A percentile compares a stretch with the other conserved stretches of the same genome.
These are phyloP conservation scores for Fusarium nurragi DNA, from an alignment of 2,329 filamentous ascomycete genomes.

Conservation along the genomic window DNA sequence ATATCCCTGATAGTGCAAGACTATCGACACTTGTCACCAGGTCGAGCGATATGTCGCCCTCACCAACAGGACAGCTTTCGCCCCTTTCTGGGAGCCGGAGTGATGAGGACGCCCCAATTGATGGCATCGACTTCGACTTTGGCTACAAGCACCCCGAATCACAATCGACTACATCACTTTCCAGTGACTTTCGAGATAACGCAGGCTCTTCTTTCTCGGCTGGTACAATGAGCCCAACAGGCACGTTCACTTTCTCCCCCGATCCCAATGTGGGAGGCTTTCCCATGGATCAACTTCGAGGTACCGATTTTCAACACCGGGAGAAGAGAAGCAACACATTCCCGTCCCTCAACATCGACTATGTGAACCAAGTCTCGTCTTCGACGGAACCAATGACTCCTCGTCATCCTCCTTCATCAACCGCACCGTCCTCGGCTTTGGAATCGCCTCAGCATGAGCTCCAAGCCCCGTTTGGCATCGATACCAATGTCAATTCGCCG, in stretches of 20 bases:
- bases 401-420: constrained; percentile 58
- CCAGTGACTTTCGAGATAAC: constrained; percentile 49
- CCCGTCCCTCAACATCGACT: constrained; percentile 74
- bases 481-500: constrained; percentile 55
- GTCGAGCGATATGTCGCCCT: constrained; percentile 69
- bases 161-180: constrained; percentile 49
- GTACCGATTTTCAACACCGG: constrained; percentile 73
- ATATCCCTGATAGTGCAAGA: constrained; percentile 74
- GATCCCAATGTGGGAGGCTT: constrained; percentile 77
- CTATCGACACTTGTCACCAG: constrained; percentile 57
- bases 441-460: constrained; percentile 62
- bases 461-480: constrained; percentile 55
- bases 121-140: constrained; percentile 48
- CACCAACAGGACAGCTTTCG: constrained; percentile 73
- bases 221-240: constrained; percentile 76
- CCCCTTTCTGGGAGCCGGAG: constrained; percentile 75
- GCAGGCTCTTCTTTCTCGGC: constrained; percentile 71
- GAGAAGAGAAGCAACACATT: constrained; percentile 81
- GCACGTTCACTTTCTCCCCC: constrained; percentile 79
- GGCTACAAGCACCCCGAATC: constrained; percentile 48
- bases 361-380: constrained; percentile 54
- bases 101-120: constrained; percentile 71
- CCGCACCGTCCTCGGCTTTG: constrained; percentile 61
- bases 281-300: constrained; percentile 52
- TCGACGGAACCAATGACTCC: constrained; percentile 60